Percentiles rank a stretch among this genome's conserved stretches.
These are phyloP conservation scores for Epichloe brachyelytri DNA, from an alignment of 2,329 filamentous ascomycete genomes.

Conservation along the genomic window DNA sequence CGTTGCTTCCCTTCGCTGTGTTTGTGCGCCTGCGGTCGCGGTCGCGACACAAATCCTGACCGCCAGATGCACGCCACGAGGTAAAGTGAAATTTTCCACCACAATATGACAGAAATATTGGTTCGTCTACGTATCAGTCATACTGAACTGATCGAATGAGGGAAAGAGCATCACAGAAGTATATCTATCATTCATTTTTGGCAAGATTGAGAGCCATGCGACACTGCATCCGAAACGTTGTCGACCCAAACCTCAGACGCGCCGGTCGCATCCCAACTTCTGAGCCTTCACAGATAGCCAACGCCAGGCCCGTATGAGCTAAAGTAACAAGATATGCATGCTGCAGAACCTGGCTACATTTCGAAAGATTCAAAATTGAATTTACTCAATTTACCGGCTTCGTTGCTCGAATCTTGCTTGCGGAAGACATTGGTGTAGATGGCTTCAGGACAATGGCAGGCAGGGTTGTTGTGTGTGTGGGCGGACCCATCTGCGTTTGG, in stretches of 20 bases:
- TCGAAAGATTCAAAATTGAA: background rate
- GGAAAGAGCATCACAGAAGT: background rate
- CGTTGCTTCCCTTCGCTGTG: background rate
- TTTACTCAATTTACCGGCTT: background rate
- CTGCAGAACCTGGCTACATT: background rate
- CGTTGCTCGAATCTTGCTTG: background rate
- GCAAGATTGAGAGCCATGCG: background rate
- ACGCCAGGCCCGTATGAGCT: background rate
- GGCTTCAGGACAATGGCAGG: conserved; percentile 15
- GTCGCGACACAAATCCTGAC: background rate
- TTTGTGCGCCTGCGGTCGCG: background rate
- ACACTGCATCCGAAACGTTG: background rate
- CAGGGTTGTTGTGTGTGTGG: background rate
- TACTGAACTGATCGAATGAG: background rate
- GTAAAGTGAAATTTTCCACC: background rate
- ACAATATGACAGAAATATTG: background rate
- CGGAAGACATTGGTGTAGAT: conserved; percentile 14
- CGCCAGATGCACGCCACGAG: background rate
- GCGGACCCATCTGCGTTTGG: background rate
- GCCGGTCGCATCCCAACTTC: background rate
- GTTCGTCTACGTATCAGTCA: background rate
- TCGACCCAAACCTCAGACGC: background rate
- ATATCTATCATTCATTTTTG: background rate
- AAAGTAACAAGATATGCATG: background rate
- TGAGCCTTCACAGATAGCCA: background rate